Conservation (phyloP, 495 filamentous ascomycete species). For the Massariosphaeria phaeospora region DNA sequence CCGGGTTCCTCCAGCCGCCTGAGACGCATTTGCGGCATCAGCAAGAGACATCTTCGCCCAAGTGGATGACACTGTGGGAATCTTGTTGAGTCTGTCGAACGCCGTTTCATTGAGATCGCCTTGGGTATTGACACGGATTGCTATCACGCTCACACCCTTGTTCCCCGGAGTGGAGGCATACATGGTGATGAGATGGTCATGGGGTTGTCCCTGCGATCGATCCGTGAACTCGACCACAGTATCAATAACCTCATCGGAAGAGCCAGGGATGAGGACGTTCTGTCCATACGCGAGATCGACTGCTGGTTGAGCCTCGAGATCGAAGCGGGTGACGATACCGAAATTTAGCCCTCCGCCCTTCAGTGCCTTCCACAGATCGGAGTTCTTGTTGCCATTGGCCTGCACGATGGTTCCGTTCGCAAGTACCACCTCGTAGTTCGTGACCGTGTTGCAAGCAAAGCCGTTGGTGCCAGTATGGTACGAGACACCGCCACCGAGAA, state of each 20-base stretch:
- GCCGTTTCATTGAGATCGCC: neutral
- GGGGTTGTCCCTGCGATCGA: constrained; percentile 4
- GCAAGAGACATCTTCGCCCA: neutral
- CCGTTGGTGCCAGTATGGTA: constrained; percentile 43
- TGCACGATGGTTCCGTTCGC: constrained; percentile 49
- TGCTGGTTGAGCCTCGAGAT: constrained; percentile 6
- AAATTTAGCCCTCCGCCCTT: constrained; percentile 17
- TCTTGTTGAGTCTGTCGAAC: neutral
- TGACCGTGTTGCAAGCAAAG: constrained; percentile 47
- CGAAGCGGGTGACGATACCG: constrained; percentile 22
- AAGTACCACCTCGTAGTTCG: constrained; percentile 39
- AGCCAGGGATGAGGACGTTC: constrained; percentile 46
- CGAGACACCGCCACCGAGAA: constrained; percentile 17
- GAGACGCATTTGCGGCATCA: neutral
- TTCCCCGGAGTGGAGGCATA: neutral
- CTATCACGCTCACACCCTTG: constrained; percentile 5
- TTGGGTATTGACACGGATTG: neutral
- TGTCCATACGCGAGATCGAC: constrained; percentile 44
- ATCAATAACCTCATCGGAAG: constrained; percentile 30
- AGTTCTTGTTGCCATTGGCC: constrained; percentile 40
- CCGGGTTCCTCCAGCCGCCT: neutral
- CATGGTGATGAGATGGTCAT: neutral
- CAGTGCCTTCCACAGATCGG: constrained; percentile 12
- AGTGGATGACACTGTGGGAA: neutral
- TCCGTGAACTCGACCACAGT: constrained; percentile 36